Base-by-base conservation (phyloP, 148 eudicot genomes). In the Rhododendron vialii region DNA sequence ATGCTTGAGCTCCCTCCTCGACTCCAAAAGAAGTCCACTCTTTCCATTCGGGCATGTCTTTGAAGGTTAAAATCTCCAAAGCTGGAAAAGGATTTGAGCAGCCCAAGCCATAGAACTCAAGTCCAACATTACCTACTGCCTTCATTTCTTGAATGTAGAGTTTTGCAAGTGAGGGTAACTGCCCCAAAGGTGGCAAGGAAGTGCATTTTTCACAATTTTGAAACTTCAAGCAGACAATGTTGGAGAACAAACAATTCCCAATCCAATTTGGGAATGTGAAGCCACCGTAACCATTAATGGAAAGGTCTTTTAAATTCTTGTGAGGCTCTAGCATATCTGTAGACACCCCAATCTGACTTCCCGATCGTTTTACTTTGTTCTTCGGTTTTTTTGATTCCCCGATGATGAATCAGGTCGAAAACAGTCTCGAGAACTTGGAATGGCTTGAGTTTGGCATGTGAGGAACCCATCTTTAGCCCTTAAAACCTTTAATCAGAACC, bases 31-130 rank as follows among this genome's bases (percentile, higher is more conserved):
- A 18, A 55, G 15, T 41, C 88, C 90, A 86, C 14, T 45, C 55
- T 63, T 80, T 33, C 90, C 86, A 87, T 22, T 67, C 67, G 2
- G 57, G 11, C 90, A 89, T 87, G 3, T 81, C 30, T 24, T 48
- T 55, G 22, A 89, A 87, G 9, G 10, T 50, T 53, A 89, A 24
- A 7, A 48, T 84, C 81, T 89, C 84, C 7, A 87, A 36, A n/a
- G 51, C 53, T 33, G 73, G 87, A 82, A 89, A 89, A 67, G 87
- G 86, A 47, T 63, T 63, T 11, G 80, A 20, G 73, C 28, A 0
- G 53, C 61, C 20, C 13, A 35, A 36, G 50, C 88, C 86, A 78
- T 84, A 85, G 63, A 89, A 85, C 51, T 82, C 87, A 65, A 20
- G 57, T 3, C 89, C 89, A 26, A 89, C 69, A 14, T 15, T 30